Conservation (phyloP, 2,329 filamentous ascomycete genomes). For the Neonectria magnoliae region DNA sequence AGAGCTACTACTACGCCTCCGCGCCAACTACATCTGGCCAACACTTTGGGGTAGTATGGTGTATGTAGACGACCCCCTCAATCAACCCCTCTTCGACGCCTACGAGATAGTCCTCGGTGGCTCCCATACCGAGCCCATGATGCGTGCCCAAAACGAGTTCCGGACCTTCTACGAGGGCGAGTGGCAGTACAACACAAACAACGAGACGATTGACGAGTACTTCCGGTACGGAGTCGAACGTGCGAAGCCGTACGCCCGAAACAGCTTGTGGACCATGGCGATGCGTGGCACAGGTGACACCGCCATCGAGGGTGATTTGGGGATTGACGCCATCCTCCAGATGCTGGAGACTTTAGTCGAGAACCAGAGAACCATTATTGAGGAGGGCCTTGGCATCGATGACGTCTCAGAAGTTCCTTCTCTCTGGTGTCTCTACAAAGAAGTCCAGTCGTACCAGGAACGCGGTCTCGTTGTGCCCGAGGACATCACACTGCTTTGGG, state of each 20-base stretch:
- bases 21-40: conserved; percentile 81
- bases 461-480: conserved; percentile 70
- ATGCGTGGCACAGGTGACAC: conserved; percentile 78
- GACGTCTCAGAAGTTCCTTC: conserved; percentile 49
- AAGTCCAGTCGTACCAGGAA: conserved; percentile 72
- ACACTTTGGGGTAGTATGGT: conserved; percentile 78
- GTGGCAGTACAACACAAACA: conserved; percentile 78
- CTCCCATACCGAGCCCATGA: conserved; percentile 79
- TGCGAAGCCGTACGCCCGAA: conserved; percentile 64
- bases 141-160: conserved; percentile 68
- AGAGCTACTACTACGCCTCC: conserved; percentile 74
- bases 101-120: conserved; percentile 79
- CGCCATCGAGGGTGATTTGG: conserved; percentile 63
- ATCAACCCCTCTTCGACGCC: conserved; percentile 76
- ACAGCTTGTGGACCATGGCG: conserved; percentile 71
- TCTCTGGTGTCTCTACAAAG: conserved; percentile 70
- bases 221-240: conserved; percentile 74
- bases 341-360: conserved; percentile 25
- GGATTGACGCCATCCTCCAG: conserved; percentile 55
- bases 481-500: conserved; percentile 70
- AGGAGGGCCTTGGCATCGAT: conserved; percentile 11
- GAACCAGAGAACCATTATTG: neutral
- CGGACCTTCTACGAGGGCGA: conserved; percentile 63
- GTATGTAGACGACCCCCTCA: conserved; percentile 74
- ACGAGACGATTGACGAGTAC: conserved; percentile 73